These are phyloP conservation scores for Actinomortierella ambigua DNA, from an alignment of 371 early-diverging fungal species.

Conservation along the genomic window DNA sequence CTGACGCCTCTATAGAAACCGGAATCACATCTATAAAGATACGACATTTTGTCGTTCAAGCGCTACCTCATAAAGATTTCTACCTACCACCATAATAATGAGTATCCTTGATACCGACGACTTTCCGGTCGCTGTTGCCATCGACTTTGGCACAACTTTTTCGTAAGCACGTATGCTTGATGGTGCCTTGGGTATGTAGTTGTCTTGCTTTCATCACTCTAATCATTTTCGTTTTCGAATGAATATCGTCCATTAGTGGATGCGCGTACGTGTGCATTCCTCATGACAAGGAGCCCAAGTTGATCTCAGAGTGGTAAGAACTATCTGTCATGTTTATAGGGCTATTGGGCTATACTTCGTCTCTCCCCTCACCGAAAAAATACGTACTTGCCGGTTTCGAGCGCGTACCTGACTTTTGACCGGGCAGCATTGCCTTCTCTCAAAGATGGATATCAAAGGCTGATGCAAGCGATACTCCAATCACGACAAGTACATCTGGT, in stretches of 20 bases:
- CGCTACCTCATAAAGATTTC: not conserved
- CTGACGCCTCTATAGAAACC: too few relatives aligned
- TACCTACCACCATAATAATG: constrained; percentile 4
- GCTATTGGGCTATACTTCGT: not conserved
- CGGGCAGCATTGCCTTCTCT: too few relatives aligned
- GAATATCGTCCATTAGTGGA: constrained; percentile 17
- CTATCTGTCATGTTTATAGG: not conserved
- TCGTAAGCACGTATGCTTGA: constrained; percentile 15
- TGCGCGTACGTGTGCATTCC: constrained; percentile 32
- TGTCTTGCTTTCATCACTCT: not conserved
- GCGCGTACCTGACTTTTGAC: too few relatives aligned
- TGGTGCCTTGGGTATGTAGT: not conserved
- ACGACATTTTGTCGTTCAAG: not conserved
- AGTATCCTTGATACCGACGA: constrained; percentile 11
- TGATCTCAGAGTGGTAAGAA: constrained; percentile 19
- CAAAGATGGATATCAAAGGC: too few relatives aligned
- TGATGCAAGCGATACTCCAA: too few relatives aligned
- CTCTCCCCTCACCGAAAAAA: too few relatives aligned
- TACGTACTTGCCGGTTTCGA: too few relatives aligned
- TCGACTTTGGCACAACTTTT: constrained; percentile 32
- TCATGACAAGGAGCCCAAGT: constrained; percentile 14
- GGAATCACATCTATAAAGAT: too few relatives aligned
- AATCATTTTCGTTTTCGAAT: not conserved
- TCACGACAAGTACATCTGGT: too few relatives aligned
- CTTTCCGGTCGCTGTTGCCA: constrained; percentile 25